These are phyloP conservation scores for Hyphopichia wangnamkhiaoensis DNA, from an alignment of 1,139 yeast genomes.

Conservation along the genomic window DNA sequence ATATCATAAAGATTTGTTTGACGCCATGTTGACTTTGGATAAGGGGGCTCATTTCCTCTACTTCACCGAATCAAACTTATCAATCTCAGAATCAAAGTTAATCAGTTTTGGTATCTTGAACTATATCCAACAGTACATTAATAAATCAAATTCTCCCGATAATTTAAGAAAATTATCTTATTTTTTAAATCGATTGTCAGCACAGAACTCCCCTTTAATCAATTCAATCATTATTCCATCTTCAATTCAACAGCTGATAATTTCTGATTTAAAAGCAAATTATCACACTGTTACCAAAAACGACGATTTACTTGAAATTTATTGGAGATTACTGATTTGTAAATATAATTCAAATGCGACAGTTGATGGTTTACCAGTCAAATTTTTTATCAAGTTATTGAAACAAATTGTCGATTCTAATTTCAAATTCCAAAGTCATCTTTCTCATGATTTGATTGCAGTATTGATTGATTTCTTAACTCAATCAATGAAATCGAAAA, in stretches of 20 bases:
- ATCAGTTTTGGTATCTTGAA: conserved; percentile 46
- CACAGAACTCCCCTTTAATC: conserved; percentile 12
- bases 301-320: conserved; percentile 29
- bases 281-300: conserved; percentile 12
- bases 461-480: conserved; percentile 15
- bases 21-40: conserved; percentile 29
- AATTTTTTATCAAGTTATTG: conserved; percentile 14
- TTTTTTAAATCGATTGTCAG: conserved; percentile 34
- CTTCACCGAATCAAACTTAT: conserved; percentile 50
- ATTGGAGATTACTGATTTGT: conserved; percentile 41
- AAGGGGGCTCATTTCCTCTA: conserved; percentile 43
- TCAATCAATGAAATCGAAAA: conserved; percentile 1
- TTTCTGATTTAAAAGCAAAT: conserved; percentile 10
- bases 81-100: conserved; percentile 45
- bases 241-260: conserved; percentile 11
- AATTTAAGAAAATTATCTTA: conserved; percentile 38
- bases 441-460: conserved; percentile 19
- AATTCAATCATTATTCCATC: conserved; percentile 13
- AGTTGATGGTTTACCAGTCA: conserved; percentile 7
- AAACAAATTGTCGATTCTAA: conserved; percentile 11
- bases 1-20: conserved; percentile 45
- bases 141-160: conserved; percentile 24
- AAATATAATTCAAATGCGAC: conserved; percentile 16
- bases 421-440: conserved; percentile 13
- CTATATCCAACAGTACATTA: conserved; percentile 52